Evolutionary conservation across 768 basidiomycete species (phyloP).

Genomic region (Russula ochroleuca): DNA sequence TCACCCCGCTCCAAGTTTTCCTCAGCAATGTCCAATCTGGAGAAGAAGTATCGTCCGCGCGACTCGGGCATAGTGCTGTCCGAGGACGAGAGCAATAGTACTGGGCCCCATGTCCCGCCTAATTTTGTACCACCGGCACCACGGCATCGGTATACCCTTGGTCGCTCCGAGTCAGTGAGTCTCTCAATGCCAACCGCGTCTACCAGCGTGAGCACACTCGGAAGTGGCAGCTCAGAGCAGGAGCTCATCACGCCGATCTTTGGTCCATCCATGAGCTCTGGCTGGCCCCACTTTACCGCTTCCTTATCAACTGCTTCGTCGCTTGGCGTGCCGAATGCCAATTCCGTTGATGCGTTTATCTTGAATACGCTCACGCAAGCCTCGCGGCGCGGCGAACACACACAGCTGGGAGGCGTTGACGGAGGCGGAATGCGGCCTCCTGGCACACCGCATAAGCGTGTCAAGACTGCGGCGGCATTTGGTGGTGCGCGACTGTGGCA

Average conservation of each 20-base stretch:
- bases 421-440: slow-evolving; percentile 54
- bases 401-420: slow-evolving; percentile 32
- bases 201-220: slow-evolving; percentile 59
- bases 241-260: slow-evolving; percentile 68
- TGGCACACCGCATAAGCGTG: slow-evolving; percentile 77
- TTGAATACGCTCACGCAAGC: slow-evolving; percentile 57
- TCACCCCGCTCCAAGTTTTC: slow-evolving; percentile 46
- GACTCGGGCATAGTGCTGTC: slow-evolving; percentile 62
- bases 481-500: slow-evolving; percentile 64
- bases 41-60: slow-evolving; percentile 64
- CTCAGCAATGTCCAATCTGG: slow-evolving; percentile 31
- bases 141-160: slow-evolving; percentile 27
- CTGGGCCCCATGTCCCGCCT: slow-evolving; percentile 8
- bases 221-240: slow-evolving; percentile 54
- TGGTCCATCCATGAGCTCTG: slow-evolving; percentile 49
- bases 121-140: slow-evolving; percentile 22
- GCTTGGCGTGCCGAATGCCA: slow-evolving; percentile 28
- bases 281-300: slow-evolving; percentile 57
- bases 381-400: slow-evolving; percentile 43
- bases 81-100: slow-evolving; percentile 50
- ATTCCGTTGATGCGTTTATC: slow-evolving; percentile 62
- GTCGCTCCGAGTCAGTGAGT: slow-evolving; percentile 31
- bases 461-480: slow-evolving; percentile 52
- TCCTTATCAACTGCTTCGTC: slow-evolving; percentile 44
- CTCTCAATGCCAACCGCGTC: slow-evolving; percentile 53